These are phyloP conservation scores for Alisma plantagoaquatica DNA, from an alignment of 106 monocot genomes.

Conservation along the genomic window DNA sequence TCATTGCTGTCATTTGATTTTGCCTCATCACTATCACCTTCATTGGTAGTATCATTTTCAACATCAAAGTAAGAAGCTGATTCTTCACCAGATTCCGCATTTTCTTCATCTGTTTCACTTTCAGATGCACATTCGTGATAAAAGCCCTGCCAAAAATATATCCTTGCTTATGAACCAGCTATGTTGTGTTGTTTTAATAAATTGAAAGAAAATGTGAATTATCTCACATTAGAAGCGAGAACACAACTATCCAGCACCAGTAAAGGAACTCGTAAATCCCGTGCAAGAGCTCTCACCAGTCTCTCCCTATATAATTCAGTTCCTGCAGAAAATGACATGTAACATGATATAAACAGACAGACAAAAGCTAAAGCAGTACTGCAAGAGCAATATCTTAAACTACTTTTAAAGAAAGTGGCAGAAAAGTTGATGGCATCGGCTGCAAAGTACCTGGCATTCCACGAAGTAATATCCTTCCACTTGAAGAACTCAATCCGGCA, in stretches of 20 bases:
- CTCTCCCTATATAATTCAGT: constrained; percentile 48
- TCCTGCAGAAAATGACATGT: constrained; percentile 37
- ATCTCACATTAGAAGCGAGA: constrained; percentile 46
- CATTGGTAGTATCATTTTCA: constrained; percentile 63
- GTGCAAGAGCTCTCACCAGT: constrained; percentile 26
- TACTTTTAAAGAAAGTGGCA: no score
- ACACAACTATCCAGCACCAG: constrained; percentile 26
- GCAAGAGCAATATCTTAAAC: not conserved
- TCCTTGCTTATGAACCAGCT: not conserved
- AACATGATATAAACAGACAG: not conserved
- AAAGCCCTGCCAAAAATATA: constrained; percentile 42
- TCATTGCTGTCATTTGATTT: constrained; percentile 66
- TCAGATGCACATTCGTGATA: constrained; percentile 50
- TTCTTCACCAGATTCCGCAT: constrained; percentile 61
- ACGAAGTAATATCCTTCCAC: constrained; percentile 81
- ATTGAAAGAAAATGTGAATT: not conserved
- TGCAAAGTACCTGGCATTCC: constrained; percentile 48
- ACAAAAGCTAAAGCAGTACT: not conserved
- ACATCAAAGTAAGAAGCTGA: constrained; percentile 51
- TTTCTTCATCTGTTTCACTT: constrained; percentile 65
- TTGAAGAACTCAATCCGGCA: constrained; percentile 55
- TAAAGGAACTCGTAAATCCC: constrained; percentile 22
- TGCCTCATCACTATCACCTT: constrained; percentile 57
- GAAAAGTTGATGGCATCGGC: no score
- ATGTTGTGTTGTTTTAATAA: not conserved